Base-by-base conservation (phyloP, 192 early-diverging fungal genomes). In the Podila minutissima region DNA sequence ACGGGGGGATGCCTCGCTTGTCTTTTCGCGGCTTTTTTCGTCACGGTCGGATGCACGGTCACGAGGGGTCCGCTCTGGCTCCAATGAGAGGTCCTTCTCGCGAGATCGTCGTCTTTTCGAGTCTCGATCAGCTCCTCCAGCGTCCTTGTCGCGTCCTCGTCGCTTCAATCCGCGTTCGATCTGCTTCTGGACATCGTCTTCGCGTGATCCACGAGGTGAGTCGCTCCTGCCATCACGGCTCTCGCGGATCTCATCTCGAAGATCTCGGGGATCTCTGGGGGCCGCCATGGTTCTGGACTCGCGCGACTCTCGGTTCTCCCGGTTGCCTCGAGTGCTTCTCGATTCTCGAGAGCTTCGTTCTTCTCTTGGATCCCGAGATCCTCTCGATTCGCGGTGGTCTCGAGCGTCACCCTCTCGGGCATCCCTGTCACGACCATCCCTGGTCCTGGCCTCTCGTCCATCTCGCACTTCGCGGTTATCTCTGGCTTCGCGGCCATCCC, bases 341-440 rank as follows among this genome's bases (percentile, higher is more conserved):
- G 41, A 46, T 46, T 46, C 41, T 15, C 41, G 41, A 17, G 41
- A 46, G 15, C 41, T 17, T 46, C 41, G 41, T 46, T 17, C 41
- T 46, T 46, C 41, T 46, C 41, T 46, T 15, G 41, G 13, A 46
- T 46, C 41, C 41, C 41, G 41, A 17, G 41, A 46, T 46, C 41
- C 41, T 46, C 41, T 12, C 4, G 41, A 46, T 46, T 55, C 53
- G 17, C 53, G 53, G 53, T 26, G 20, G 20, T 55, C 53, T 26
- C 24, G 20, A 26, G 53, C 22, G n/a, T 55, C 53, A 24, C 24
- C 22, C 20, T 46, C 41, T 46, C 41, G 41, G 41, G 41, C 74
- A 24, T 64, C 66, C 13, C 67, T 41, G 29, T 74, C 72, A 9
- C 66, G 49, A 10, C 22, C 67, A 20, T 69, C 67, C 19, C 38